Base-by-base conservation (phyloP, 768 basidiomycete genomes). In the Leucogyrophana mollusca region DNA sequence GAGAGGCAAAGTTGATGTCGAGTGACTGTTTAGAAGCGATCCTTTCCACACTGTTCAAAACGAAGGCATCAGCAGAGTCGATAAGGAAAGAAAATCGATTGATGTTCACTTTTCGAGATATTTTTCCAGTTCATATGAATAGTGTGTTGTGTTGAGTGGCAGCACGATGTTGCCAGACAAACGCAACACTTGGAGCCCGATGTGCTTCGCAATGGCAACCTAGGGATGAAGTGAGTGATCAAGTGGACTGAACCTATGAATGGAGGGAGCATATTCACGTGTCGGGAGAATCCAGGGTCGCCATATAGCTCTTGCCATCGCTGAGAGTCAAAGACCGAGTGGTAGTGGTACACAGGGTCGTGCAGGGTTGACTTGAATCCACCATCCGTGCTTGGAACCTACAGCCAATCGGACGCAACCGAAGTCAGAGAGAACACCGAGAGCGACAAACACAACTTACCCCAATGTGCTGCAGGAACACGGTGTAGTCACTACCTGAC, bases 81-180 rank as follows among this genome's bases (percentile, higher is more conserved):
- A 18, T 22, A 14, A 13, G 32, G 3, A 23, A 17, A 22, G 10
- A 20, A 7, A 16, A 36, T 13, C n/a, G 8, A 23, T 36, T 9
- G n/a, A 13, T 25, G 54, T 73, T 33, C 47, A 82, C 82, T 72
- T 70, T 40, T 74, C 58, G 3, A 83, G 68, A 57, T 87, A 85
- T 16, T 53, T 56, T 38, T 63, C 70, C 18, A 87, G 69, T 49
- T 83, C 77, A 27, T 70, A 59, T 0, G 82, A 63, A 53, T 86
- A 85, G 59, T 85, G 80, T 0, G 83, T 86, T 7, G 83, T 84
- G 59, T 86, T 86, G 51, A 86, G 61, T 1, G 85, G 85, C 17
- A 86, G 67, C 16, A 85, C 58, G 36, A 83, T 60, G 17, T 74
- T 67, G 45, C 79, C 74, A 4, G 78, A 68, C 3, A 85, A 46